Evolutionary conservation across 805 yeast genomes (phyloP), one percentile per base, ranked within the genome.

Genomic region (Isabelozyma heimii): DNA sequence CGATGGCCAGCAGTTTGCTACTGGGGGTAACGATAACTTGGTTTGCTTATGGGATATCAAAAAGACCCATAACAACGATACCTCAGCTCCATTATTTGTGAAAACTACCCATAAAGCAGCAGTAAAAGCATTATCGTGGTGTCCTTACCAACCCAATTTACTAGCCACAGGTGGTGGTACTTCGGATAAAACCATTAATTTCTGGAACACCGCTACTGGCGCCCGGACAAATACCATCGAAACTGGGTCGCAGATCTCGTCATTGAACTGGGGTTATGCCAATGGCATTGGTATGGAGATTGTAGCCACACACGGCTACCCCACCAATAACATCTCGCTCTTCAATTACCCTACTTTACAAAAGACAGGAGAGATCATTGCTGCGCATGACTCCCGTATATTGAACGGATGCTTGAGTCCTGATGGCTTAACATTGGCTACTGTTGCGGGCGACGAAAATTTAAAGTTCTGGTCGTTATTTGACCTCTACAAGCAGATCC

Each of bases 151-250:
- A 57, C 72, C 72, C 28, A 85, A 87, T 51, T 68, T 91, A 47
- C 75, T 92, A 46, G 97, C 97, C n/a, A 87, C 97, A 3, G 99
- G 98, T 6, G 99, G 99, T 46, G 99, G 99, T 13, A 86, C 96
- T 10, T 80, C 88, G 30, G 97, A 94, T 68, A 86, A 84, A 62
- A 81, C 85, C 43, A 88, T 92, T 50, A 92, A 92, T 68, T 89
- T 94, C 69, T 94, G 98, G 98, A 94, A 94, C 67, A 83, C 97
- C 3, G 81, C 89, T 15, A 89, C 95, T 0, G 99, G 98, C 1
- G 82, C 91, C 1, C 74, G 96, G 52, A 82, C 89, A 35, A 89
- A 91, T 55, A 80, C 94, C 8, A 87, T 92, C 17, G 94, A 91
- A 56, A 87, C 97, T 0, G 97, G 92, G 5, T 86, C 97, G 0